Base-by-base conservation (phyloP, 192 early-diverging fungal species). In the Phycomyces nitens region DNA sequence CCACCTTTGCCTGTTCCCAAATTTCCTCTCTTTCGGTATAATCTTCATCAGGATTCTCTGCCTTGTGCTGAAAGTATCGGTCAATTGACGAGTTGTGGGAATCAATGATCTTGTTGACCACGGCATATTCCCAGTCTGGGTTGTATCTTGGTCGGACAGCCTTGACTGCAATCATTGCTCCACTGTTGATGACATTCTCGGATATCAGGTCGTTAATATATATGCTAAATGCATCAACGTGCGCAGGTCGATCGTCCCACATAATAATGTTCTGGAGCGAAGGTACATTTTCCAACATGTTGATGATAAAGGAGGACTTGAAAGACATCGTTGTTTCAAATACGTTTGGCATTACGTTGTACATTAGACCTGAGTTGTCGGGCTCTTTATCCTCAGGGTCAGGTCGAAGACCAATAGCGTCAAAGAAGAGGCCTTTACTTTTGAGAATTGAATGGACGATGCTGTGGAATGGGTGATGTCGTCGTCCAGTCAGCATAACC, bases 241-340 rank as follows among this genome's bases (percentile, higher is more conserved):
- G 71, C 12, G 50, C 23, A 18, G 24, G 20, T 1, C 71, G 60
- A 24, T 73, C 71, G 24, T 73, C 71, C 60, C 65, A 73, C 71
- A 73, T 73, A 14, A 43, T 26, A 11, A 73, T 27, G n/a, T 54
- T 38, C 1, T 42, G 29, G 0, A 73, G 14, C 0, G 71, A 64
- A 0, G 71, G 71, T 39, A 68, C 41, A 16, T 23, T 52, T 11
- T 27, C 4, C 0, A 67, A 18, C 9, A 73, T 5, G 26, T 73
- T 56, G 16, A 68, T 21, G 18, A 73, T 62, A 18, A 73, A 73
- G 20, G 54, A 57, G 1, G 52, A 44, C 26, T 73, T 73, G 65
- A 73, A 73, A 27, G 67, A 59, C 60, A 73, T 64, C 2, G 71
- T 67, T 18, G 60, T 52, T n/a, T 8, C 16, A 56, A 73, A 66